These are phyloP conservation scores for Corymbia citriodora DNA, from an alignment of 441 rosid genomes.

Conservation along the genomic window DNA sequence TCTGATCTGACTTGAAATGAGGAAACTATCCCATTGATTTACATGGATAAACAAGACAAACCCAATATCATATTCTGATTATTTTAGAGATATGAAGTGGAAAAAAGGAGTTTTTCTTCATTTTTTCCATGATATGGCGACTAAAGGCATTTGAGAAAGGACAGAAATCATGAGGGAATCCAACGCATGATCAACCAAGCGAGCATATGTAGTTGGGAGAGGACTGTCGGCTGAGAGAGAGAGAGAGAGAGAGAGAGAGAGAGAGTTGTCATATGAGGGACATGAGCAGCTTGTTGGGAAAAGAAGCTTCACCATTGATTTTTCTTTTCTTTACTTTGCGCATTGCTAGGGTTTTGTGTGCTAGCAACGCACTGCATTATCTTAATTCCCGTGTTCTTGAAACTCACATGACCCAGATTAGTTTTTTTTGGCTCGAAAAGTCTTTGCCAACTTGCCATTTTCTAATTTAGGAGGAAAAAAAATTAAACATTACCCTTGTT, in stretches of 20 bases:
- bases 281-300: neutral
- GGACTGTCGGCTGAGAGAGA: neutral
- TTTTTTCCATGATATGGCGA: neutral
- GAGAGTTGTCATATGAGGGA: neutral
- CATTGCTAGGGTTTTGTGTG: neutral
- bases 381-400: neutral
- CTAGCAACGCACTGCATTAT: neutral
- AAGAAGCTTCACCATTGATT: neutral
- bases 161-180: neutral
- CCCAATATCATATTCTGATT: neutral
- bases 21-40: neutral
- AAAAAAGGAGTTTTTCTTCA: neutral
- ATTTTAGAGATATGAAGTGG: neutral
- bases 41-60: neutral
- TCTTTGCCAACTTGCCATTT: neutral
- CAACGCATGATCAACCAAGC: neutral
- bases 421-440: neutral
- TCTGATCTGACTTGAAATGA: neutral
- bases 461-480: neutral
- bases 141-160: neutral
- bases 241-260: neutral
- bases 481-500: neutral
- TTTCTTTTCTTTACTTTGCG: neutral
- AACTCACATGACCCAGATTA: neutral
- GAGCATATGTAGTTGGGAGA: neutral